Evolutionary conservation across 129 eudicot genomes (phyloP).

Genomic region (Saussurea involucrata): DNA sequence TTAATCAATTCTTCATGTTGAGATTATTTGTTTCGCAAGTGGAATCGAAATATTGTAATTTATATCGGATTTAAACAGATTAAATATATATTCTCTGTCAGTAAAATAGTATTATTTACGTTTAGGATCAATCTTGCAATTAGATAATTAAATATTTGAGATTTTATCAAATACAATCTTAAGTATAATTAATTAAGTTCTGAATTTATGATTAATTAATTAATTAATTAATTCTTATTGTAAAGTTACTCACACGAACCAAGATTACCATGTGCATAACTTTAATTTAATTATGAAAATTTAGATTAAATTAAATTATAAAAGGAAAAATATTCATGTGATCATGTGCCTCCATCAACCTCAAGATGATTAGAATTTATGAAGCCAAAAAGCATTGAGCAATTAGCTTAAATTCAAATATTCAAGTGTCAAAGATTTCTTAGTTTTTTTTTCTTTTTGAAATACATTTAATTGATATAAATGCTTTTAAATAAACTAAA

Average conservation of each 20-base stretch:
- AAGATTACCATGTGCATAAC: constrained; percentile 34
- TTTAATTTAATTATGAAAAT: constrained; percentile 8
- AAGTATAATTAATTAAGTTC: not conserved
- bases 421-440: not conserved
- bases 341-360: constrained; percentile 41
- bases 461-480: too few relatives aligned
- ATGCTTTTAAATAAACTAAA: not conserved
- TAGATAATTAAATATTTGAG: not conserved
- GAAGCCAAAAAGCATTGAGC: not conserved
- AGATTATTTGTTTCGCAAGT: not conserved
- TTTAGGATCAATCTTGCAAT: not conserved
- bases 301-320: not conserved
- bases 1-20: not conserved
- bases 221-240: not conserved
- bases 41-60: not conserved
- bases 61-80: not conserved
- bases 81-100: constrained; percentile 6
- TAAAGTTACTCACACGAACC: constrained; percentile 31
- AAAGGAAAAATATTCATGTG: constrained; percentile 19
- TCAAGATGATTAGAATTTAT: constrained; percentile 18
- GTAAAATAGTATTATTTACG: not conserved
- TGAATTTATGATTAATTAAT: not conserved
- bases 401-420: not conserved
- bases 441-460: not conserved
- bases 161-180: not conserved